Evolutionary conservation across 2,329 filamentous ascomycete genomes (phyloP).

Genomic region (Ophiostoma perfectum): DNA sequence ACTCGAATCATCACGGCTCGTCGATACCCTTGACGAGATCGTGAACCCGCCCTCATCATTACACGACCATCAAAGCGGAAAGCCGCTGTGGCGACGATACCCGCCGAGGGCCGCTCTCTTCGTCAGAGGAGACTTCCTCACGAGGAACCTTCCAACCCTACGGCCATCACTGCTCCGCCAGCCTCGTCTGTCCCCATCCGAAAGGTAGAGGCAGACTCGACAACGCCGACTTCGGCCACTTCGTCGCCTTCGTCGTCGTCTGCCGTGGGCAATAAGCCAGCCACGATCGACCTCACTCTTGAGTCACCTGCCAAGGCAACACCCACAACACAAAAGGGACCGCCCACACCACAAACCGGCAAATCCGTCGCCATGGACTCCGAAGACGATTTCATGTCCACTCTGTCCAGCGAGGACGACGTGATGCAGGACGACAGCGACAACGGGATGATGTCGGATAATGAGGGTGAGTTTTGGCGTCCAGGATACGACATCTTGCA

Average conservation of each 20-base stretch:
- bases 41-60: slow-evolving; percentile 43
- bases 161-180: not conserved
- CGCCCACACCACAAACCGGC: slow-evolving; percentile 37
- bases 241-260: not conserved
- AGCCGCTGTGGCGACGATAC: slow-evolving; percentile 60
- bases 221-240: slow-evolving; percentile 45
- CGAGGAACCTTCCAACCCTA: slow-evolving; percentile 35
- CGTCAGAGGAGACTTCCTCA: slow-evolving; percentile 53
- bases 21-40: slow-evolving; percentile 27
- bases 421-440: slow-evolving; percentile 38
- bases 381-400: slow-evolving; percentile 88
- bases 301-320: not conserved
- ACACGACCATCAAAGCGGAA: slow-evolving; percentile 57
- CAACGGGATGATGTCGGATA: slow-evolving; percentile 56
- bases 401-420: slow-evolving; percentile 70
- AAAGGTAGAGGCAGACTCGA: slow-evolving; percentile 42
- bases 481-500: too few relatives aligned
- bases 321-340: slow-evolving; percentile 19
- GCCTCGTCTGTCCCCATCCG: slow-evolving; percentile 29
- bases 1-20: slow-evolving; percentile 22
- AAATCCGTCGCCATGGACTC: slow-evolving; percentile 73
- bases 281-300: not conserved
- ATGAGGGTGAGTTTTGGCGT: slow-evolving; percentile 40
- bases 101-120: slow-evolving; percentile 39
- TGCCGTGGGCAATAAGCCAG: not conserved